Conservation (phyloP, 441 rosid genomes). For the Populus hybrid region DNA sequence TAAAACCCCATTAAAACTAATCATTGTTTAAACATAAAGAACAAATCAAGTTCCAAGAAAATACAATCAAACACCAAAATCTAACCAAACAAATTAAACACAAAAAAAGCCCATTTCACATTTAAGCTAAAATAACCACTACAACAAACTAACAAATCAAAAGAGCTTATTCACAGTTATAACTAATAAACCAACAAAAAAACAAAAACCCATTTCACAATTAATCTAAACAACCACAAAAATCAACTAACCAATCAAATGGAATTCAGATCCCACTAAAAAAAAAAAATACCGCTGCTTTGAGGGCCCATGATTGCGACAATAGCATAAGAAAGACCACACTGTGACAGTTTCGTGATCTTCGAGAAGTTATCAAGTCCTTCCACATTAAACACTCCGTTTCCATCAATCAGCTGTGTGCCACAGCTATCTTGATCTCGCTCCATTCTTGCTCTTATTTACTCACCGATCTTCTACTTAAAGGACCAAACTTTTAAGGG, state of each 20-base stretch:
- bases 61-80: no score
- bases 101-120: background rate
- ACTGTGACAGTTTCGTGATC: background rate
- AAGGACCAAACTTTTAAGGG: background rate
- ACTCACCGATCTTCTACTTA: background rate
- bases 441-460: background rate
- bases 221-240: background rate
- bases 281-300: slow-evolving; percentile 63
- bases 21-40: no score
- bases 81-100: no score
- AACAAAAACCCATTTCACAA: background rate
- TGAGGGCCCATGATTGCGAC: slow-evolving; percentile 49
- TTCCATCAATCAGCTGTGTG: background rate
- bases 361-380: background rate
- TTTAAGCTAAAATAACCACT: background rate
- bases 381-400: background rate
- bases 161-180: background rate
- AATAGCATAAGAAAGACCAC: background rate
- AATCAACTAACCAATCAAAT: background rate
- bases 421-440: background rate
- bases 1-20: no score
- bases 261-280: background rate
- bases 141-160: background rate
- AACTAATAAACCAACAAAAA: background rate
- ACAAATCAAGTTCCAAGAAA: no score